Conservation (phyloP, 768 basidiomycete species). For the Boletus eberwhitei region DNA sequence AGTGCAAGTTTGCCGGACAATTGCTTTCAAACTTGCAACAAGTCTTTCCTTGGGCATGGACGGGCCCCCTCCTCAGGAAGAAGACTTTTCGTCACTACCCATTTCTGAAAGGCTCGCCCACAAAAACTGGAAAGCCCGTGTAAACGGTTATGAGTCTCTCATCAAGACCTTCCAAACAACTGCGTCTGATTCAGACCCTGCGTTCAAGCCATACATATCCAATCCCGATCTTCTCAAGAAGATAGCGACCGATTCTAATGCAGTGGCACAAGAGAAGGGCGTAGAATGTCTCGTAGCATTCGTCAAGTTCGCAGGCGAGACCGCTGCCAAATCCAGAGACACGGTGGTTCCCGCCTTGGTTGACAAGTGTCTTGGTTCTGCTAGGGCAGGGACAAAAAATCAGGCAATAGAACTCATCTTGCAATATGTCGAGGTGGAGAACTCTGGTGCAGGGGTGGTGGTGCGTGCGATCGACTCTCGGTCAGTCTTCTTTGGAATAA, state of each 20-base stretch:
- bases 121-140: conserved; percentile 99
- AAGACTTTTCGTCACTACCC: conserved; percentile 82
- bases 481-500: conserved; percentile 28
- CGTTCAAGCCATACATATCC: conserved; percentile 85
- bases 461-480: conserved; percentile 51
- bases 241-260: conserved; percentile 87
- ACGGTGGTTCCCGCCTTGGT: conserved; percentile 86
- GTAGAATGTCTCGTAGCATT: conserved; percentile 84
- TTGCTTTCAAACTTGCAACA: conserved; percentile 5
- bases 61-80: conserved; percentile 87
- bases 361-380: conserved; percentile 92
- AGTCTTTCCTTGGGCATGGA: conserved; percentile 56
- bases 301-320: conserved; percentile 90
- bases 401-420: conserved; percentile 82
- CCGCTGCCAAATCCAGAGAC: conserved; percentile 74
- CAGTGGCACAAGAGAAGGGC: conserved; percentile 97
- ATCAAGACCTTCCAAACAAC: conserved; percentile 85
- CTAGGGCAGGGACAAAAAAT: conserved; percentile 84
- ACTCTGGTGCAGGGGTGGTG: conserved; percentile 80
- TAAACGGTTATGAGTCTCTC: conserved; percentile 87
- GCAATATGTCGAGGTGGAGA: conserved; percentile 93
- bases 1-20: neutral
- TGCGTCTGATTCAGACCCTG: conserved; percentile 89
- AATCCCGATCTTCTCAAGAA: conserved; percentile 79
- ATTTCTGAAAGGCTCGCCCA: conserved; percentile 80